Percentiles rank a stretch among this genome's conserved stretches.
Conservation (phyloP, 305 asterid genomes). For the Solanum hybrid region DNA sequence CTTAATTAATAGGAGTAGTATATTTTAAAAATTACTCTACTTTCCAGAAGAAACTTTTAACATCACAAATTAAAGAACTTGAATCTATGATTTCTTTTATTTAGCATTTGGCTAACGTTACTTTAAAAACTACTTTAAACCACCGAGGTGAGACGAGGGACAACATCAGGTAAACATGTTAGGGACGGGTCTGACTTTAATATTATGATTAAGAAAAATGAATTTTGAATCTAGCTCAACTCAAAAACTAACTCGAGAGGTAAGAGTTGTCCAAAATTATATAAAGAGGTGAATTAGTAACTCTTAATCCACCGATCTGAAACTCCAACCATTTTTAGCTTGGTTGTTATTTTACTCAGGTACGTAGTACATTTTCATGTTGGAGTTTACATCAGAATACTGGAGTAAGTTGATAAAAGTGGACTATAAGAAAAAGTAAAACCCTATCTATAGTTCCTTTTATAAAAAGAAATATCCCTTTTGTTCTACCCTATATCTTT, state of each 20-base stretch:
- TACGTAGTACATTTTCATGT: background rate
- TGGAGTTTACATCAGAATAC: background rate
- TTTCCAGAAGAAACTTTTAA: background rate
- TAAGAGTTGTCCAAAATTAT: background rate
- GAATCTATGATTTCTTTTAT: background rate
- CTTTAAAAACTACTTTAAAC: background rate
- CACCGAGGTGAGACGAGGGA: background rate
- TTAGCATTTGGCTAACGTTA: background rate
- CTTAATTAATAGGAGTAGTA: background rate
- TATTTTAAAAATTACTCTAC: background rate
- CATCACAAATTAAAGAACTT: background rate
- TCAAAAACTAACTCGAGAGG: background rate
- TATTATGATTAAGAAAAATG: background rate
- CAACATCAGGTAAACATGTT: background rate
- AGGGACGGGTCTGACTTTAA: background rate
- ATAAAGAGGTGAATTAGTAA: background rate
- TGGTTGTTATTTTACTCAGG: background rate
- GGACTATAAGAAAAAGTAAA: background rate
- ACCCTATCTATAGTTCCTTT: background rate
- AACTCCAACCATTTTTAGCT: background rate
- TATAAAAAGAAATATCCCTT: background rate
- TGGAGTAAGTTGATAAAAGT: background rate
- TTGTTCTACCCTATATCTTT: background rate
- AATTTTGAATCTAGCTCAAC: background rate
- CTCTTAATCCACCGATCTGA: background rate